Evolutionary conservation across 2,329 filamentous ascomycete species (phyloP), one percentile per base, ranked within the genome.

Genomic region (Teratosphaeria pseudoeucalypti): DNA sequence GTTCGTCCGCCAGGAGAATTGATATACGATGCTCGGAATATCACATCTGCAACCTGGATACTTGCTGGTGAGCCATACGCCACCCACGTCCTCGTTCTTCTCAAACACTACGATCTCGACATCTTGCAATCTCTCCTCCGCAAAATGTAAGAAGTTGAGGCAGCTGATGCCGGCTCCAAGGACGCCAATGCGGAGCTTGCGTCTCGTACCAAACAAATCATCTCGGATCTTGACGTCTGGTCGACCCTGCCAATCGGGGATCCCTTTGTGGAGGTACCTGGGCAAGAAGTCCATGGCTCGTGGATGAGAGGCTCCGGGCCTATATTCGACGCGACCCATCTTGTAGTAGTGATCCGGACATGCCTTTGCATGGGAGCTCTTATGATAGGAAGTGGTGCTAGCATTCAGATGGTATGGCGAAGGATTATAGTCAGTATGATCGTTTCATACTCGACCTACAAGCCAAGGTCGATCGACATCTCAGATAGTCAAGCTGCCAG

Each of bases 11-110:
- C 70, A 73, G 5, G 71, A 65, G 61, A 70, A 73, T 53, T 71
- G 70, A 58, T 74, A 74, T 16, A 67, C 65, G 27, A 68, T 63
- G 12, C 62, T 65, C 1, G 69, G 68, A 23, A 71, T 68, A 52
- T 75, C 72, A 55, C 71, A 73, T 34, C 65, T 66, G 62, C 70
- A 71, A 7, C 71, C 19, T 34, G 54, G 54, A 11, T 55, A 55
- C 34, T 65, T 62, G 60, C 72, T 73, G 37, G 72, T 71, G 11
- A 67, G 65, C 73, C 73, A 74, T 47, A 64, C 63, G 16, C 64
- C 73, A 5, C 72, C 73, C 57, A 75, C 64, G 47, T 71, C 68
- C n/a, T 69, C 62, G 54, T 74, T 74, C 66, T 60, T 60, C 61
- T 67, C 65, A 32, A 65, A 67, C 7, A 66, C 64, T 27, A 64